A percentile compares a stretch with the other conserved stretches of the same genome.
These are phyloP conservation scores for Effrenium voratum DNA, from an alignment of 73 alveolate genomes.

Conservation along the genomic window DNA sequence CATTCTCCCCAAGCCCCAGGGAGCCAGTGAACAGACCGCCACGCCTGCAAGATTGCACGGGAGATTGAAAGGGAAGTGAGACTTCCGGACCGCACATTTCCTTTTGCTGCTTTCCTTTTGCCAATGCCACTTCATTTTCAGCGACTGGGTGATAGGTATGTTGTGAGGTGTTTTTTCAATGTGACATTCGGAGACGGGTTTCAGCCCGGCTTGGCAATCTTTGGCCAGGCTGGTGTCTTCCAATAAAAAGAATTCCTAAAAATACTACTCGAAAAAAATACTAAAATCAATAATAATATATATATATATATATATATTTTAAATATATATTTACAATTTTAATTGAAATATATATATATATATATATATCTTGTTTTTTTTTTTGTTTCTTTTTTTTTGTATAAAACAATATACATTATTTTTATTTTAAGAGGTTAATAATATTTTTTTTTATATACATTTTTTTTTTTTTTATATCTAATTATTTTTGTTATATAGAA, in stretches of 20 bases:
- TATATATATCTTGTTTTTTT: not conserved
- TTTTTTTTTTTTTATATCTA: too few species aligned
- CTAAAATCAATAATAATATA: not conserved
- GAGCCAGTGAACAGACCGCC: constrained; percentile 46
- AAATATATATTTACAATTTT: not conserved
- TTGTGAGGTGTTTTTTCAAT: too few species aligned
- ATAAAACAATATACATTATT: too few species aligned
- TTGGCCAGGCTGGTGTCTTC: constrained; percentile 63
- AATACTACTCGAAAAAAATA: not conserved
- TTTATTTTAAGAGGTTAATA: too few species aligned
- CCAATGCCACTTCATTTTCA: not conserved
- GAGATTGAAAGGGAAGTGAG: not conserved
- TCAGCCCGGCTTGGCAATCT: not conserved
- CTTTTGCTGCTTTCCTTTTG: not conserved
- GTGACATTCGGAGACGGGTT: too few species aligned
- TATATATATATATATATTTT: not conserved
- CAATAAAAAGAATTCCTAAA: constrained; percentile 21
- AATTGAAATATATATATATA: not conserved
- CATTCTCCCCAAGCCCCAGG: constrained; percentile 71
- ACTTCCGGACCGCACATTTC: too few species aligned
- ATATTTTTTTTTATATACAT: too few species aligned
- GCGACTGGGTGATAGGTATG: not conserved
- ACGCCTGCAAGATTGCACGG: not conserved
- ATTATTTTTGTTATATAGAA: too few species aligned
- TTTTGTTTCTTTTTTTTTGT: not conserved